phyloP scores from a whole-genome alignment of 176 grass and related monocot species.

The Secale cereale region DNA sequence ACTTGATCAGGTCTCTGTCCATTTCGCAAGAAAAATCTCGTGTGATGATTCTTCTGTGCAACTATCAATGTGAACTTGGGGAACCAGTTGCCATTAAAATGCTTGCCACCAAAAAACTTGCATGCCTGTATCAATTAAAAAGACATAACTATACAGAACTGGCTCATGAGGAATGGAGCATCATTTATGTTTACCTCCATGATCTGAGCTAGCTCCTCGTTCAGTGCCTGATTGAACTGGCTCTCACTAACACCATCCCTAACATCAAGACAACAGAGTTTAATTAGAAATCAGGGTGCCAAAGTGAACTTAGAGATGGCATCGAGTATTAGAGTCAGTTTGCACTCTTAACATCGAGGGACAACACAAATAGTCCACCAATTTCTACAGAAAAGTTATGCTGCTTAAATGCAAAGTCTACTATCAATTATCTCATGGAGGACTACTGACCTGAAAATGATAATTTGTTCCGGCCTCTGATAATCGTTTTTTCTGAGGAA shows the following conservation, averaged over 20 bases:
- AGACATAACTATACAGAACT: neutral
- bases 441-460: slow-evolving; percentile 49
- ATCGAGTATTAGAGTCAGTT: neutral
- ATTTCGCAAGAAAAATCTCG: slow-evolving; percentile 46
- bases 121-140: slow-evolving; percentile 38
- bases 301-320: neutral
- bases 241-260: slow-evolving; percentile 63
- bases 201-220: slow-evolving; percentile 51
- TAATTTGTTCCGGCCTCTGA: slow-evolving; percentile 41
- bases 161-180: neutral
- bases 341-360: neutral
- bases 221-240: slow-evolving; percentile 58
- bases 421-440: neutral
- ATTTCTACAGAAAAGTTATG: neutral
- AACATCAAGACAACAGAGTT: neutral
- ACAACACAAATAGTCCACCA: neutral
- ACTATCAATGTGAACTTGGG: slow-evolving; percentile 74
- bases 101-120: slow-evolving; percentile 39
- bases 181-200: slow-evolving; percentile 34
- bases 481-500: slow-evolving; percentile 36
- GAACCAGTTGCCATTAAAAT: slow-evolving; percentile 15
- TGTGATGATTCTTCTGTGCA: slow-evolving; percentile 69
- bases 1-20: neutral
- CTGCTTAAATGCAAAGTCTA: neutral
- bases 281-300: neutral